Conservation (phyloP, 768 basidiomycete genomes). For the Zangia roseola region DNA sequence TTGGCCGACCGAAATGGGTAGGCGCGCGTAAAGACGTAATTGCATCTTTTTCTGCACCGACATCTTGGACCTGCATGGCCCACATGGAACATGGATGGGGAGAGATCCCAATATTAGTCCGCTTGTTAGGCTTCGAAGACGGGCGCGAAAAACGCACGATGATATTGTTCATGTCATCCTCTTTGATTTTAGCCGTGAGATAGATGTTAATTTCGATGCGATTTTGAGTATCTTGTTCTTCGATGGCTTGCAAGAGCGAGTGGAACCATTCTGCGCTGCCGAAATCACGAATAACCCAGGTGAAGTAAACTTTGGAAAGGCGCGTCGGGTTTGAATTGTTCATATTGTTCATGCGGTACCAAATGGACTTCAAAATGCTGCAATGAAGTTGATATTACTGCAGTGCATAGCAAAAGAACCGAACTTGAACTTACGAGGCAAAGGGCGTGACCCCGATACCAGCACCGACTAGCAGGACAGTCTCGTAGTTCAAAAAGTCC, state of each 20-base stretch:
- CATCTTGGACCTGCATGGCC: slow-evolving; percentile 65
- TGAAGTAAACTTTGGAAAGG: slow-evolving; percentile 89
- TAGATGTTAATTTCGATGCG: slow-evolving; percentile 94
- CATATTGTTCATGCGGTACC: slow-evolving; percentile 95
- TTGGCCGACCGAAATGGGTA: slow-evolving; percentile 90
- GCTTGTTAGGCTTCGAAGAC: not conserved
- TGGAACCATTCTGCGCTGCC: slow-evolving; percentile 93
- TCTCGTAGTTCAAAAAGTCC: slow-evolving; percentile 89
- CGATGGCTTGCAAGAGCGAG: slow-evolving; percentile 87
- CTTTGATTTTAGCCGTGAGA: slow-evolving; percentile 86
- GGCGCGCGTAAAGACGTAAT: slow-evolving; percentile 88
- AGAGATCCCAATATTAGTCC: slow-evolving; percentile 1
- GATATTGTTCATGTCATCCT: slow-evolving; percentile 93
- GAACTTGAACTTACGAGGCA: slow-evolving; percentile 73
- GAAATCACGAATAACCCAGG: slow-evolving; percentile 95
- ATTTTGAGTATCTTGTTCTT: slow-evolving; percentile 85
- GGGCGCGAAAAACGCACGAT: slow-evolving; percentile 51
- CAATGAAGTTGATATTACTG: slow-evolving; percentile 2
- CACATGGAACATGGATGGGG: not conserved
- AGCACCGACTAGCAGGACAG: slow-evolving; percentile 84
- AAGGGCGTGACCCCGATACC: slow-evolving; percentile 98
- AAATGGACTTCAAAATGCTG: slow-evolving; percentile 85
- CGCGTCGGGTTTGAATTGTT: slow-evolving; percentile 72
- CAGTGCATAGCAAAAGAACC: not conserved
- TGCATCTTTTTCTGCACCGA: slow-evolving; percentile 90